Percentiles rank a stretch among this genome's conserved stretches.
Evolutionary conservation across 495 filamentous ascomycete genomes (phyloP).

Genomic region (Penicillium samsonianum): DNA sequence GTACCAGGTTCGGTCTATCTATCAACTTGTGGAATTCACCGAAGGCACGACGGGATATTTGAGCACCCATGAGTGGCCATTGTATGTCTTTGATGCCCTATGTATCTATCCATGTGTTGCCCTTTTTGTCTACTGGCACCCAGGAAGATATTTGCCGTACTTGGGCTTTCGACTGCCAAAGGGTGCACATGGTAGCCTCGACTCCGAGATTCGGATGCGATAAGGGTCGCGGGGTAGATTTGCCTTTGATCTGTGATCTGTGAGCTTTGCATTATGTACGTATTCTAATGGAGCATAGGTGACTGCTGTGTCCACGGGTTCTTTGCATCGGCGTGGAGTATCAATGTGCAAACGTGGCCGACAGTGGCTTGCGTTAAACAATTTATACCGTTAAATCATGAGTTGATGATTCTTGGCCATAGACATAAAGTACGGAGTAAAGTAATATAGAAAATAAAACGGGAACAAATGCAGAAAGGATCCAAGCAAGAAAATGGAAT

Average conservation of each 20-base stretch:
- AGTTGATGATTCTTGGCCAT: neutral
- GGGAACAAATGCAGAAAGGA: neutral
- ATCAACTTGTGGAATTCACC: constrained; percentile 63
- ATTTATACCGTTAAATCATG: neutral
- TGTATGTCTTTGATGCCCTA: constrained; percentile 63
- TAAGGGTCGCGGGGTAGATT: neutral
- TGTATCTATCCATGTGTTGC: constrained; percentile 55
- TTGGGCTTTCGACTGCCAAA: constrained; percentile 35
- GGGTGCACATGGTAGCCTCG: neutral
- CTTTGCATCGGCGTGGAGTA: neutral
- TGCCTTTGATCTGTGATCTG: neutral
- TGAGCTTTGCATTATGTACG: neutral
- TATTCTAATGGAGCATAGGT: neutral
- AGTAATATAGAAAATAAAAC: neutral
- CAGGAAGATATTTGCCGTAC: constrained; percentile 46
- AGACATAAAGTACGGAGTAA: too few species aligned
- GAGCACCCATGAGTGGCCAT: constrained; percentile 55
- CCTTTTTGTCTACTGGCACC: constrained; percentile 53
- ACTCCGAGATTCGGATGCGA: neutral
- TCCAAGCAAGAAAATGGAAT: neutral
- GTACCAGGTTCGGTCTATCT: constrained; percentile 56
- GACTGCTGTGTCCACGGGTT: neutral
- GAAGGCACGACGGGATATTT: constrained; percentile 54
- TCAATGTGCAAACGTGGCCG: neutral
- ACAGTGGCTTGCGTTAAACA: neutral